phyloP scores from a whole-genome alignment of 2,329 filamentous ascomycete species.

The Gnomoniopsis smithogilvyi region DNA sequence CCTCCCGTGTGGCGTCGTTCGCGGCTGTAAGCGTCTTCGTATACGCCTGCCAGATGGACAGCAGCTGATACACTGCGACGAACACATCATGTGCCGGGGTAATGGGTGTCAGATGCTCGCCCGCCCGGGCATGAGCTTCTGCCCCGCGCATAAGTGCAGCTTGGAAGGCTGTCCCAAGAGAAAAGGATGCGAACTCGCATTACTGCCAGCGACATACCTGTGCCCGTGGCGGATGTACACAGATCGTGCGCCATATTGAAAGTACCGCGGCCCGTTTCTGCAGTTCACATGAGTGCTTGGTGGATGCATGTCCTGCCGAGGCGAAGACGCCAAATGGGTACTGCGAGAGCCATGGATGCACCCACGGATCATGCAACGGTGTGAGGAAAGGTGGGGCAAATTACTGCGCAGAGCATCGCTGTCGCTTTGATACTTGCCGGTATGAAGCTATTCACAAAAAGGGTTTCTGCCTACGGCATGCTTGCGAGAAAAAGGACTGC shows the following conservation, averaged over 20 bases:
- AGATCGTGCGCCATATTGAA: slow-evolving; percentile 10
- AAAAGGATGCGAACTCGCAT: slow-evolving; percentile 1
- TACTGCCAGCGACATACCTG: slow-evolving; percentile 16
- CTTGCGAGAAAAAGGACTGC: slow-evolving; percentile 5
- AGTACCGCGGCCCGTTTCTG: slow-evolving; percentile 10
- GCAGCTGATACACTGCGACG: slow-evolving; percentile 7
- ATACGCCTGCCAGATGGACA: slow-evolving; percentile 4
- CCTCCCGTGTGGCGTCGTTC: slow-evolving; percentile 6
- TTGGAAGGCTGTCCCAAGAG: slow-evolving; percentile 5
- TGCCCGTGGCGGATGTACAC: slow-evolving; percentile 1
- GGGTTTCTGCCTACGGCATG: slow-evolving; percentile 9
- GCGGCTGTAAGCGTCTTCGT: slow-evolving; percentile 5
- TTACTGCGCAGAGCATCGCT: slow-evolving; percentile 10
- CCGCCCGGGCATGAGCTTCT: not conserved
- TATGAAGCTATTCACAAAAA: slow-evolving; percentile 3
- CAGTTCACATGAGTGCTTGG: slow-evolving; percentile 9
- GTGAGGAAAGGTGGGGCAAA: not conserved
- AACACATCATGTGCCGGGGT: slow-evolving; percentile 3
- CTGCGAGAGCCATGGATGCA: slow-evolving; percentile 10
- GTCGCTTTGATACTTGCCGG: slow-evolving; percentile 3
- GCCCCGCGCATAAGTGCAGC: slow-evolving; percentile 13
- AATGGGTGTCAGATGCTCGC: slow-evolving; percentile 4
- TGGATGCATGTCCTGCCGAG: not conserved
- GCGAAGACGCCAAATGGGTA: not conserved
- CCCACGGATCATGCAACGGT: slow-evolving; percentile 4